Conservation (phyloP, 176 grass and related monocot species). For the Areca catechu region DNA sequence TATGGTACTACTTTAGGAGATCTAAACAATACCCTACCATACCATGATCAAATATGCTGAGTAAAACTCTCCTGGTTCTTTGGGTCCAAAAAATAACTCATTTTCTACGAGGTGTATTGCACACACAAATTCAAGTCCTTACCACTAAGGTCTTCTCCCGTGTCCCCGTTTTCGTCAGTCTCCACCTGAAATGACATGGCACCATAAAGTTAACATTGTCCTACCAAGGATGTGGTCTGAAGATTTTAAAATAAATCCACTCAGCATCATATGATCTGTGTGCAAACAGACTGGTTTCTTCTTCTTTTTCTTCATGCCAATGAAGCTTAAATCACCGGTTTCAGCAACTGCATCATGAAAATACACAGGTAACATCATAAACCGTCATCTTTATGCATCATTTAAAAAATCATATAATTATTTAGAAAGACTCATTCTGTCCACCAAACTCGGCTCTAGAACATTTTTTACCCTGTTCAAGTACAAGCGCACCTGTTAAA, state of each 20-base stretch:
- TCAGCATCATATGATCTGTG: neutral
- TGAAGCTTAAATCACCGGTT: slow-evolving; percentile 44
- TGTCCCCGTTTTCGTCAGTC: slow-evolving; percentile 38
- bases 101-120: too few relatives aligned
- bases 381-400: neutral
- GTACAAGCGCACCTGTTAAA: slow-evolving; percentile 22
- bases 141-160: slow-evolving; percentile 35
- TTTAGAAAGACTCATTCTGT: too few relatives aligned
- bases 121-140: neutral
- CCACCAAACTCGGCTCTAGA: too few relatives aligned
- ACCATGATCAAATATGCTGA: too few relatives aligned
- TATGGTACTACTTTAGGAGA: too few relatives aligned
- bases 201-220: neutral
- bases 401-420: neutral
- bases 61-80: too few relatives aligned
- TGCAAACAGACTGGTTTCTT: slow-evolving; percentile 44
- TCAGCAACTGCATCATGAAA: slow-evolving; percentile 34
- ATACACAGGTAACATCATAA: too few relatives aligned
- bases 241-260: too few relatives aligned
- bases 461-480: neutral
- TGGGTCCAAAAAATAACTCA: too few relatives aligned
- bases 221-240: neutral
- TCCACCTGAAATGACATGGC: slow-evolving; percentile 48
- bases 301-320: slow-evolving; percentile 86
- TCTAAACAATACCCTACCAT: too few relatives aligned